Conservation (phyloP, 495 filamentous ascomycete species). For the Halenospora varia region DNA sequence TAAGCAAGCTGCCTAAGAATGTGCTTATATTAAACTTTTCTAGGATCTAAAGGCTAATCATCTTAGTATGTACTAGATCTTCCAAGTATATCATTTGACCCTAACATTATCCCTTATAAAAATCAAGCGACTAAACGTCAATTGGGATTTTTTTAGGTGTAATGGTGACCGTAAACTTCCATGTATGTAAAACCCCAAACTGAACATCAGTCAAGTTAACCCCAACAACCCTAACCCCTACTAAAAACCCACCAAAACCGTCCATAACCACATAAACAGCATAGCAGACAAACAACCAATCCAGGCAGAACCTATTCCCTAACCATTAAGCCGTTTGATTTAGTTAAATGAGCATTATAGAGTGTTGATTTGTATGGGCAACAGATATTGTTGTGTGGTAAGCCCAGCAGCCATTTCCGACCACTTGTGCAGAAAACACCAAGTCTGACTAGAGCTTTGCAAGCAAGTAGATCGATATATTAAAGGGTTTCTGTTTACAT, state of each 20-base stretch:
- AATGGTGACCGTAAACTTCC: neutral
- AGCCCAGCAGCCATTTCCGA: neutral
- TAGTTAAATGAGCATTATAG: neutral
- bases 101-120: neutral
- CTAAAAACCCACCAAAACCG: neutral
- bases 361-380: constrained; percentile 1
- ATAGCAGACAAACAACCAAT: neutral
- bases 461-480: constrained; percentile 3
- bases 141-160: neutral
- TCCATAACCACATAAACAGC: neutral
- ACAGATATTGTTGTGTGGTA: neutral
- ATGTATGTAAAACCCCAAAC: neutral
- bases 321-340: neutral
- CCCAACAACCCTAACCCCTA: neutral
- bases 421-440: neutral
- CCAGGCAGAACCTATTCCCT: neutral
- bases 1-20: too few relatives aligned
- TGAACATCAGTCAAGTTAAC: constrained; percentile 2
- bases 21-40: too few relatives aligned
- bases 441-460: neutral
- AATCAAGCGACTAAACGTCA: neutral
- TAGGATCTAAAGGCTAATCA: too few relatives aligned
- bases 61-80: too few relatives aligned
- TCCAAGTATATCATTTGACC: too few relatives aligned
- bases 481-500: constrained; percentile 1